Evolutionary conservation across 257 asterid species (phyloP).

Genomic region (Ocimum tenuiflorum): DNA sequence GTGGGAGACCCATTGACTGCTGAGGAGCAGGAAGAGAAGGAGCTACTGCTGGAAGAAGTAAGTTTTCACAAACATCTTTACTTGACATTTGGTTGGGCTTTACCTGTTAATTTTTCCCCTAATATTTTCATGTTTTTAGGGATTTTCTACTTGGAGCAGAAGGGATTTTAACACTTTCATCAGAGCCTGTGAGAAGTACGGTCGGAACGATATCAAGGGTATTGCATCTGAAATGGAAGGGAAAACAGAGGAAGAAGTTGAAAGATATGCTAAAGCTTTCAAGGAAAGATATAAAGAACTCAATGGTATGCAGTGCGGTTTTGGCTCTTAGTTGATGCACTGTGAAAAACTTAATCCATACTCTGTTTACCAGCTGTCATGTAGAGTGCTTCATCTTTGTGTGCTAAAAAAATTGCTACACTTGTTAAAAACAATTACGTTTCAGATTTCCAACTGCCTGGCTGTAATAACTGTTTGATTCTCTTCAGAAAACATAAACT

Average conservation of each 20-base stretch:
- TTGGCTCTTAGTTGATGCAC: not conserved
- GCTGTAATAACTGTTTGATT: not conserved
- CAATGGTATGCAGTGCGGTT: slow-evolving; percentile 47
- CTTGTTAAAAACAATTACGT: too few relatives aligned
- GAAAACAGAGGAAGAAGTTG: slow-evolving; percentile 86
- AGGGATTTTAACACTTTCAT: slow-evolving; percentile 88
- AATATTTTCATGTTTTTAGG: slow-evolving; percentile 43
- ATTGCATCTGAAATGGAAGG: slow-evolving; percentile 99
- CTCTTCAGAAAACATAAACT: not conserved
- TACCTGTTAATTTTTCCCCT: not conserved
- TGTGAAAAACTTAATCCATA: not conserved
- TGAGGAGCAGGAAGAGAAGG: slow-evolving; percentile 97
- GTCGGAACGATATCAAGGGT: slow-evolving; percentile 67
- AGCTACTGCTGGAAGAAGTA: slow-evolving; percentile 73
- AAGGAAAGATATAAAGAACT: slow-evolving; percentile 92
- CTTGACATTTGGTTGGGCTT: slow-evolving; percentile 2
- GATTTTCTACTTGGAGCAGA: slow-evolving; percentile 98
- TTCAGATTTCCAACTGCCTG: not conserved
- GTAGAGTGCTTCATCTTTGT: not conserved
- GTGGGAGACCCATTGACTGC: slow-evolving; percentile 95
- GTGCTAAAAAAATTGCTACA: not conserved
- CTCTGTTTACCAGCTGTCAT: not conserved
- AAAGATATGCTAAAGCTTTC: slow-evolving; percentile 80
- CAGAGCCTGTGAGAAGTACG: slow-evolving; percentile 96
- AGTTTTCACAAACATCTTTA: slow-evolving; percentile 15